phyloP scores from a whole-genome alignment of 2,329 filamentous ascomycete genomes.

The Ophiocordyceps camponoti-leonardi region DNA sequence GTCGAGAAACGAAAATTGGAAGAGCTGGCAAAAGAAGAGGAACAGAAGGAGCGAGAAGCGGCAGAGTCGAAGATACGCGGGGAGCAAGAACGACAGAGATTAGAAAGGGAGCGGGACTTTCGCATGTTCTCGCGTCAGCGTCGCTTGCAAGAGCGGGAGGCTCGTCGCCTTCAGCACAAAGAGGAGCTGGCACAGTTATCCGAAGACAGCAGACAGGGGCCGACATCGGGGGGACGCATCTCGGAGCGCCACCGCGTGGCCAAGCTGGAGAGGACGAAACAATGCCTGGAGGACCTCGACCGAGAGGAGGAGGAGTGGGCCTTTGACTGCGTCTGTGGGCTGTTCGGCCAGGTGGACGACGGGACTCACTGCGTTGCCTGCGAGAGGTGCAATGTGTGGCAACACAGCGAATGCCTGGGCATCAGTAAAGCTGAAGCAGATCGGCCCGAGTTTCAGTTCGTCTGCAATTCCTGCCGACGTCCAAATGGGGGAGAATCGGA shows the following conservation, averaged over 20 bases:
- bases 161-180: slow-evolving; percentile 66
- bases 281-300: slow-evolving; percentile 55
- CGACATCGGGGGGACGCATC: slow-evolving; percentile 38
- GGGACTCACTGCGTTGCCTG: slow-evolving; percentile 88
- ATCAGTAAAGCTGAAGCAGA: slow-evolving; percentile 68
- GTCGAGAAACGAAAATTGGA: slow-evolving; percentile 62
- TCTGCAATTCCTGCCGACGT: slow-evolving; percentile 63
- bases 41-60: slow-evolving; percentile 31
- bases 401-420: slow-evolving; percentile 83
- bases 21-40: slow-evolving; percentile 52
- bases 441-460: slow-evolving; percentile 68
- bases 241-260: slow-evolving; percentile 69
- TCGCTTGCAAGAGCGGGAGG: slow-evolving; percentile 70
- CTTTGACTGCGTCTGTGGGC: slow-evolving; percentile 86
- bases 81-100: slow-evolving; percentile 38
- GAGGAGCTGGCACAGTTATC: slow-evolving; percentile 68
- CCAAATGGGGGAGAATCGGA: slow-evolving; percentile 47
- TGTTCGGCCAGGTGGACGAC: slow-evolving; percentile 85
- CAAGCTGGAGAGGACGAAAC: slow-evolving; percentile 65
- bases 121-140: slow-evolving; percentile 73
- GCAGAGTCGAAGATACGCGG: slow-evolving; percentile 49
- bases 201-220: slow-evolving; percentile 49
- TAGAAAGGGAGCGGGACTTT: slow-evolving; percentile 59
- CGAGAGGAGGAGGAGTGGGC: slow-evolving; percentile 74
- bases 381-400: slow-evolving; percentile 89